These are phyloP conservation scores for Colletotrichum horii DNA, from an alignment of 2,329 filamentous ascomycete species.

Conservation along the genomic window DNA sequence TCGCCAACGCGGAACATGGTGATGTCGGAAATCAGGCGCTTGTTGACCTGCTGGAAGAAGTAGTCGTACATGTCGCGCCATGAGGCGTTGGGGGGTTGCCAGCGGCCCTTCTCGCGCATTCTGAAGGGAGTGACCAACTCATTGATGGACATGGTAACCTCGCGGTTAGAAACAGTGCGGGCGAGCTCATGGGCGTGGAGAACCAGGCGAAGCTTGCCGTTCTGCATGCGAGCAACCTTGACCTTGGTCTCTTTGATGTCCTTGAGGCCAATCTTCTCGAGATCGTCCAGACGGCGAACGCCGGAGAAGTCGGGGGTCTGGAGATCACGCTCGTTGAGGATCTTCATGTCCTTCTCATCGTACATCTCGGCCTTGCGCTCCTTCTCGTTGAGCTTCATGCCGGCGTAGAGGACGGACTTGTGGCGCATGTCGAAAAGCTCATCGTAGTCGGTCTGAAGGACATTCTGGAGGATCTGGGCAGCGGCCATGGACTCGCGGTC, in stretches of 20 bases:
- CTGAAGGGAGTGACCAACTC: slow-evolving; percentile 45
- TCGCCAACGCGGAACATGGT: slow-evolving; percentile 30
- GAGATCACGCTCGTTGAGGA: slow-evolving; percentile 46
- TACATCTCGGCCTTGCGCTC: slow-evolving; percentile 41
- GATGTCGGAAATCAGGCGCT: slow-evolving; percentile 36
- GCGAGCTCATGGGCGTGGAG: slow-evolving; percentile 39
- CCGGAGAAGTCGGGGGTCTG: slow-evolving; percentile 47
- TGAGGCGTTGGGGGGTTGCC: slow-evolving; percentile 42
- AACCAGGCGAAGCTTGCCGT: slow-evolving; percentile 48
- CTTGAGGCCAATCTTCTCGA: slow-evolving; percentile 44
- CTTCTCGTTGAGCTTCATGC: slow-evolving; percentile 43
- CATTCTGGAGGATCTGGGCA: slow-evolving; percentile 41
- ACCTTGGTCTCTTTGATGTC: slow-evolving; percentile 38
- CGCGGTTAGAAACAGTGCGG: slow-evolving; percentile 40
- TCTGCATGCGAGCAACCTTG: slow-evolving; percentile 46
- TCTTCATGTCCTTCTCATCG: slow-evolving; percentile 42
- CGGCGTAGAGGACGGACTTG: slow-evolving; percentile 45
- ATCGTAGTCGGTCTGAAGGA: slow-evolving; percentile 51
- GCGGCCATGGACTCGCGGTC: slow-evolving; percentile 39
- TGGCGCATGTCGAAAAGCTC: slow-evolving; percentile 53
- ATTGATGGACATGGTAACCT: slow-evolving; percentile 44
- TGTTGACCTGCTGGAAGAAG: slow-evolving; percentile 35
- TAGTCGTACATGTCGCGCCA: slow-evolving; percentile 46
- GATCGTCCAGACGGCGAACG: slow-evolving; percentile 41
- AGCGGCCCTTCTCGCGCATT: slow-evolving; percentile 30